phyloP scores from a whole-genome alignment of 1,284 basidiomycete species.

The Tranzscheliella williamsii region DNA sequence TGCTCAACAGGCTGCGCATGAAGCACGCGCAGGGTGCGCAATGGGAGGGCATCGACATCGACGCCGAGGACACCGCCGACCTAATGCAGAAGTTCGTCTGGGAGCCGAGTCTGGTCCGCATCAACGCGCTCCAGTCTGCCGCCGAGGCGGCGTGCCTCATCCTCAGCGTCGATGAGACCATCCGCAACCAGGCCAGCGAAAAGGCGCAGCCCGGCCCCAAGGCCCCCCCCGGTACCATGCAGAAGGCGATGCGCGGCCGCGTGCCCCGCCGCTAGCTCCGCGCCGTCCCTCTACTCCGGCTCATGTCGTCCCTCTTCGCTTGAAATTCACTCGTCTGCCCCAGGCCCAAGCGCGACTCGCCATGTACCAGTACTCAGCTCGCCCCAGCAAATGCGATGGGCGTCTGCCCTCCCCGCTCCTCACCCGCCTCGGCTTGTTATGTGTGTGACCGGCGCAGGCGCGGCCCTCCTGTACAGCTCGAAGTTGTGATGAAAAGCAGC shows the following conservation, averaged over 20 bases:
- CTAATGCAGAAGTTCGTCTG: conserved; percentile 97
- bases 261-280: conserved; percentile 37
- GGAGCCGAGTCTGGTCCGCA: conserved; percentile 94
- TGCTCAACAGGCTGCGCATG: conserved; percentile 97
- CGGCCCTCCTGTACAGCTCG: no score
- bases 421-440: no score
- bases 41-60: conserved; percentile 96
- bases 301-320: no score
- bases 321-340: no score
- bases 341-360: no score
- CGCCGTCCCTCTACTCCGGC: no score
- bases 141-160: conserved; percentile 95
- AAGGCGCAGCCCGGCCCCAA: conserved; percentile 47
- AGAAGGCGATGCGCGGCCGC: conserved; percentile 51
- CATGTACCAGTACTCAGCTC: no score
- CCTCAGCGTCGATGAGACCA: conserved; percentile 59
- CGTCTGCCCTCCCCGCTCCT: no score
- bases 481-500: no score
- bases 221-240: conserved; percentile 55
- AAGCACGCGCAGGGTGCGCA: conserved; percentile 81
- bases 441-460: no score
- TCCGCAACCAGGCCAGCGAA: conserved; percentile 53
- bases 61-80: conserved; percentile 82
- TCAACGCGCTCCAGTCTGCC: conserved; percentile 91
- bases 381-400: no score